phyloP scores from a whole-genome alignment of 345 rosid genomes.

The Brassica incana region DNA sequence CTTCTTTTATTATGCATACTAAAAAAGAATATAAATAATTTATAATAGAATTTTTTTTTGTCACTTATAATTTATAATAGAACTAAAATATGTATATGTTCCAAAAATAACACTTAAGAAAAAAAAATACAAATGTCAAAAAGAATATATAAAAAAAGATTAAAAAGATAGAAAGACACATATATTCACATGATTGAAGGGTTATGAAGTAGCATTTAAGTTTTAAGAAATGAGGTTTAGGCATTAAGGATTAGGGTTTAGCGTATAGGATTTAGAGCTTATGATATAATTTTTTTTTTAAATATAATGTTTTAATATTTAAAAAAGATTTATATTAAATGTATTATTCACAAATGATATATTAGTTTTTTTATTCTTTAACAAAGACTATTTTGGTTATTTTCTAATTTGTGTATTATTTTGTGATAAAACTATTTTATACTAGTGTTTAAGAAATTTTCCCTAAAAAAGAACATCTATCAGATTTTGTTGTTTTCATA shows the following conservation, averaged over 20 bases:
- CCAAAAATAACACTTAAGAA: background rate
- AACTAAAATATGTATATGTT: background rate
- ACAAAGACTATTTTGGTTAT: background rate
- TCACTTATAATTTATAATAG: background rate
- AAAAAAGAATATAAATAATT: no score
- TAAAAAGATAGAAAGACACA: no score
- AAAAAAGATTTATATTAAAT: background rate
- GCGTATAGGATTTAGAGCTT: background rate
- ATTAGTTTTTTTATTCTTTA: background rate
- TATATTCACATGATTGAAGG: no score
- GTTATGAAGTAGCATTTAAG: no score
- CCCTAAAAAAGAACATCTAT: no score
- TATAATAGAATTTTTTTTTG: background rate
- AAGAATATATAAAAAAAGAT: no score
- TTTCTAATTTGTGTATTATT: background rate
- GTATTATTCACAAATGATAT: background rate
- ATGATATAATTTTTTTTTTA: background rate
- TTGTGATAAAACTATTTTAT: background rate
- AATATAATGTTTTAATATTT: background rate
- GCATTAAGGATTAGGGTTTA: background rate
- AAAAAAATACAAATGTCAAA: background rate
- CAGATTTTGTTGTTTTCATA: background rate
- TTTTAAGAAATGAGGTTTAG: background rate
- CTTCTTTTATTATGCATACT: background rate
- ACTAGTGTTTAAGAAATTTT: no score